Conservation (phyloP, 2,329 filamentous ascomycete genomes). For the Penicillium concentricum region DNA sequence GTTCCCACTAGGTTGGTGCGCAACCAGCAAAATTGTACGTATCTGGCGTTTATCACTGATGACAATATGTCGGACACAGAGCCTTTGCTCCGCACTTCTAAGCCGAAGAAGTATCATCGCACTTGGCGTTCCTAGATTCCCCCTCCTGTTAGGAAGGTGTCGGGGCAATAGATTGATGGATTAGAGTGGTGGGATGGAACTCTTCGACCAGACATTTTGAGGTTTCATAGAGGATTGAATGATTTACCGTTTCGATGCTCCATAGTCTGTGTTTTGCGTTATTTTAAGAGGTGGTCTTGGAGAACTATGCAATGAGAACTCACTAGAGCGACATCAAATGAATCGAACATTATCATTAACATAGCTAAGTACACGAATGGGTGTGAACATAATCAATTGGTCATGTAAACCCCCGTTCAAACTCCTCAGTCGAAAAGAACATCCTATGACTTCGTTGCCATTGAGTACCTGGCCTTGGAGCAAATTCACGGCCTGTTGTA, state of each 20-base stretch:
- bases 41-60: background rate
- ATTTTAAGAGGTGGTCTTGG: background rate
- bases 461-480: constrained; percentile 88
- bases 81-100: background rate
- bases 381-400: constrained; percentile 12
- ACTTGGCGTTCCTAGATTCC: constrained; percentile 4
- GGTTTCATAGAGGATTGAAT: background rate
- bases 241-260: background rate
- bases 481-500: constrained; percentile 74
- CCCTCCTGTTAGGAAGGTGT: background rate
- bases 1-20: background rate
- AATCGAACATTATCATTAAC: background rate
- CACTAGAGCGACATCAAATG: background rate
- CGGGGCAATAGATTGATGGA: background rate
- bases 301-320: background rate
- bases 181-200: background rate
- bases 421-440: constrained; percentile 70
- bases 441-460: constrained; percentile 75
- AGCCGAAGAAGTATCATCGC: background rate
- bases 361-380: background rate
- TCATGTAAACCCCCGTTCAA: constrained; percentile 64
- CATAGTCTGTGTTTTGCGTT: background rate
- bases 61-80: background rate
- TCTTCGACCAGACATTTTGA: constrained; percentile 19
- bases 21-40: background rate